Base-by-base conservation (phyloP, 2,329 filamentous ascomycete genomes). In the Fusarium brevicatenulatum region DNA sequence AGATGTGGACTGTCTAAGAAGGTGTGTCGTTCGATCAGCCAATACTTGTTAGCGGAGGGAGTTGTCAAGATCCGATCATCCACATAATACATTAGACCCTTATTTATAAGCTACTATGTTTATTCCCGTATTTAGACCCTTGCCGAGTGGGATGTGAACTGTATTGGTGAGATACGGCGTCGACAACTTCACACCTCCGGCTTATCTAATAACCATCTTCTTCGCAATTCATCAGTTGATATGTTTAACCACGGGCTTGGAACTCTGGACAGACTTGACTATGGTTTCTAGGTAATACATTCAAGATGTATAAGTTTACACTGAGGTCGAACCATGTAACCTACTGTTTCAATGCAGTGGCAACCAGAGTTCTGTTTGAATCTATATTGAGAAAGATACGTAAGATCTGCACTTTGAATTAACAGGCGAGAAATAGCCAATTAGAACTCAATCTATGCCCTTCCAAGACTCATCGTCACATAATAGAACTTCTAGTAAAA, bases 131-230 rank as follows among this genome's bases (percentile, higher is more conserved):
- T 30, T 7, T 4, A 52, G 37, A 37, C 23, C 21, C n/a, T 28
- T 46, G 7, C 49, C 55, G 63, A 68, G 66, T 68, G 63, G 63
- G 63, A 68, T 68, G 47, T 28, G 13, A 8, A 32, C 6, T 32
- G 23, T 5, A n/a, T 23, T 16, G 12, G 28, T 18, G n/a, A 44
- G 19, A 32, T 4, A 15, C 9, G 34, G 19, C 5, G 10, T 50
- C 16, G 8, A 37, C 25, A 46, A 46, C 25, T 28, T 21, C 43
- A 28, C 9, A 21, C 46, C 9, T 54, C 36, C 23, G 10, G 10
- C 15, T 4, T n/a, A 40, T 28, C 34, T 54, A 15, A 13, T 42
- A 30, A 18, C 10, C 9, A 10, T 21, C n/a, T 36, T 34, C 21
- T 21, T 32, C n/a, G 15, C 4, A 21, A 9, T 21, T 6, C n/a